Evolutionary conservation across 106 monocot species (phyloP).

Genomic region (Acorus calamus): DNA sequence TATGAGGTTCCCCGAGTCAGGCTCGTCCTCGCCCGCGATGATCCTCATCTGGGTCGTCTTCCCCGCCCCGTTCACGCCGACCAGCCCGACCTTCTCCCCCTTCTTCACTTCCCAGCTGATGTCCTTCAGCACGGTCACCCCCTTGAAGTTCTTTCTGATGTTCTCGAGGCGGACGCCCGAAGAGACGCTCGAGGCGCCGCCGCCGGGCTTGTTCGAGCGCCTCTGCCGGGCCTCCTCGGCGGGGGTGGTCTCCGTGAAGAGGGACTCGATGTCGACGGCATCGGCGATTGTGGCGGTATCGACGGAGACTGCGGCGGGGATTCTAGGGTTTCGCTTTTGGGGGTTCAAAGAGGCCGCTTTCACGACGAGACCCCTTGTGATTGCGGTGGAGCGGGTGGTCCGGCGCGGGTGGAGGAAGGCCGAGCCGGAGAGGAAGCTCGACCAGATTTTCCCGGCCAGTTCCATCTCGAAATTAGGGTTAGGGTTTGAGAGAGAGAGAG

Average conservation of each 20-base stretch:
- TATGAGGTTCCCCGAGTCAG: conserved; percentile 71
- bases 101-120: conserved; percentile 97
- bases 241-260: conserved; percentile 36
- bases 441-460: conserved; percentile 44
- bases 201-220: conserved; percentile 41
- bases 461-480: conserved; percentile 29
- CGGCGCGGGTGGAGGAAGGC: conserved; percentile 2
- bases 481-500: too few relatives aligned
- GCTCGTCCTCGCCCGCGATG: conserved; percentile 75
- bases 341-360: conserved; percentile 6
- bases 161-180: conserved; percentile 78
- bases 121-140: conserved; percentile 70
- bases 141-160: conserved; percentile 77
- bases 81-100: conserved; percentile 91
- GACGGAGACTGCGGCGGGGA: conserved; percentile 23
- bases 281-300: conserved; percentile 18
- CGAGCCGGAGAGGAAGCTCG: conserved; percentile 22
- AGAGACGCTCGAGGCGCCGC: conserved; percentile 79
- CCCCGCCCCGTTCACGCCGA: conserved; percentile 94
- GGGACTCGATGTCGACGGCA: conserved; percentile 44
- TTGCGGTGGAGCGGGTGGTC: background rate
- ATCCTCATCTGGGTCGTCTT: conserved; percentile 96
- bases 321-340: conserved; percentile 10
- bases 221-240: conserved; percentile 6
- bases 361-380: background rate